A percentile compares a stretch with the other conserved stretches of the same genome.
phyloP scores from a whole-genome alignment of 2,329 filamentous ascomycete genomes.

The Clonostachys rosea region DNA sequence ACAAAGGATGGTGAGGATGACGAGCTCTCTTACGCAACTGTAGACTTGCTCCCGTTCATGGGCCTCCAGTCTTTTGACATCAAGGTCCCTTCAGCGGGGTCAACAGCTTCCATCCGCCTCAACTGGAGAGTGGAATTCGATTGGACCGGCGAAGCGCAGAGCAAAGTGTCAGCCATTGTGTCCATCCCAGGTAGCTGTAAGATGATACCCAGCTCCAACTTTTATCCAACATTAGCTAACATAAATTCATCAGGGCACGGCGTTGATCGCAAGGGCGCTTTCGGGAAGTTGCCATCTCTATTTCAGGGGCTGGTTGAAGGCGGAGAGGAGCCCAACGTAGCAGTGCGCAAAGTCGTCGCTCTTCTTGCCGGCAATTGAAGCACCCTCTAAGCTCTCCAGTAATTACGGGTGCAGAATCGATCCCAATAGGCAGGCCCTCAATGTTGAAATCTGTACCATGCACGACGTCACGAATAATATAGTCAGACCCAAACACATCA shows the following conservation, averaged over 20 bases:
- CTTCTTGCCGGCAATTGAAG: conserved; percentile 38
- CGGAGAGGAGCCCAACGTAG: conserved; percentile 48
- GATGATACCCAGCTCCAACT: conserved; percentile 19
- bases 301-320: conserved; percentile 56
- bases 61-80: conserved; percentile 45
- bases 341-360: conserved; percentile 56
- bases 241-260: conserved; percentile 50
- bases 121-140: conserved; percentile 64
- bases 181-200: conserved; percentile 60
- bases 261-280: conserved; percentile 47
- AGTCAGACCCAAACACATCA: no score
- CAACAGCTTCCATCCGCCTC: conserved; percentile 41
- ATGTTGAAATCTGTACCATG: no score
- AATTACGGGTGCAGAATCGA: no score
- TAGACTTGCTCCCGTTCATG: conserved; percentile 48
- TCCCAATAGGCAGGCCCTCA: no score
- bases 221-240: conserved; percentile 1
- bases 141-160: conserved; percentile 69
- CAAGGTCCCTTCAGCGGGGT: conserved; percentile 16
- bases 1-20: conserved; percentile 10
- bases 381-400: conserved; percentile 12
- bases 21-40: conserved; percentile 11
- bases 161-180: conserved; percentile 46
- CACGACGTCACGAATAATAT: no score
- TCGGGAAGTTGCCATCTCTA: conserved; percentile 53